Percentiles rank a stretch among this genome's conserved stretches.
phyloP scores from a whole-genome alignment of 164 flowering plant genomes.

The Nelumbo lutea region DNA sequence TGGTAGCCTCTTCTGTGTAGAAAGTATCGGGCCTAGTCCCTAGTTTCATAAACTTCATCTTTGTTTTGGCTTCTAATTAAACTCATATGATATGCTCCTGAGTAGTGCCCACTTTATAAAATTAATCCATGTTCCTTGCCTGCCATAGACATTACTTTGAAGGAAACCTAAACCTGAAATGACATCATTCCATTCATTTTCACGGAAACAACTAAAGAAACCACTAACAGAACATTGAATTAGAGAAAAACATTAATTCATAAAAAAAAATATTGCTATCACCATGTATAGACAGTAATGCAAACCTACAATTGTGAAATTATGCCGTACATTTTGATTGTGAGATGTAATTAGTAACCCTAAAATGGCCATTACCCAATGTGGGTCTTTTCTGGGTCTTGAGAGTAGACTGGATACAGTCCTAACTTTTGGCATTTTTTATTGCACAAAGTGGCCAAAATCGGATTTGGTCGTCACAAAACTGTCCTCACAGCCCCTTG shows the following conservation, averaged over 20 bases:
- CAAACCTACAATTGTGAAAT: too few species aligned
- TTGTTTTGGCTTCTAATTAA: conserved; percentile 11
- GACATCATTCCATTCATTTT: background rate
- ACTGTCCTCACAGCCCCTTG: too few species aligned
- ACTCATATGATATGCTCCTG: conserved; percentile 2
- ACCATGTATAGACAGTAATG: too few species aligned
- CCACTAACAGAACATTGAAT: background rate
- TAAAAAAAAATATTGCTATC: too few species aligned
- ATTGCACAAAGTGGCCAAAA: too few species aligned
- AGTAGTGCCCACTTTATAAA: background rate
- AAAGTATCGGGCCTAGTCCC: conserved; percentile 83
- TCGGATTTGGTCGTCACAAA: too few species aligned
- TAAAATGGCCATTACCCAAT: too few species aligned
- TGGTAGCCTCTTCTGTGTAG: conserved; percentile 70
- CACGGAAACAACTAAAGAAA: background rate
- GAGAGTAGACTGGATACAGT: too few species aligned
- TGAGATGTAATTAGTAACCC: too few species aligned
- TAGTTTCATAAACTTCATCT: conserved; percentile 95
- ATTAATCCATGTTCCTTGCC: background rate
- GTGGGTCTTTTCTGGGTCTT: too few species aligned
- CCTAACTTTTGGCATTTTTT: too few species aligned
- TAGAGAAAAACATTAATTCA: background rate
- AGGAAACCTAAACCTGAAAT: background rate
- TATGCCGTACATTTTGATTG: too few species aligned
- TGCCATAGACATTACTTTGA: background rate